Evolutionary conservation across 495 filamentous ascomycete species (phyloP).

Genomic region (Lindgomyces ingoldianus): DNA sequence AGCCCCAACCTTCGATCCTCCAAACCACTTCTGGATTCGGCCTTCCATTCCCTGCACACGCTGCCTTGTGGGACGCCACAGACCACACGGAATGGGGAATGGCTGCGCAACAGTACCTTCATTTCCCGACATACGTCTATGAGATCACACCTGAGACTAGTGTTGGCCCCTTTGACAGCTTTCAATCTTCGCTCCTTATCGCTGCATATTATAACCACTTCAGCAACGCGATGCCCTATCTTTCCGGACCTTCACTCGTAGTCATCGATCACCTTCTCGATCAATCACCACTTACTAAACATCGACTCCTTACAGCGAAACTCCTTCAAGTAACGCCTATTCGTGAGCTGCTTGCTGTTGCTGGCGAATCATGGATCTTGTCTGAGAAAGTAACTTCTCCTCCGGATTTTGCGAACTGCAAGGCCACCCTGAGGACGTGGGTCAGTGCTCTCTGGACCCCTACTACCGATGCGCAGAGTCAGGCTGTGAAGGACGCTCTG

Average conservation of each 20-base stretch:
- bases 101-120: conserved; percentile 24
- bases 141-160: conserved; percentile 18
- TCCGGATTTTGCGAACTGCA: conserved; percentile 18
- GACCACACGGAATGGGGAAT: conserved; percentile 26
- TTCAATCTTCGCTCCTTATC: conserved; percentile 43
- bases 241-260: neutral
- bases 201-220: conserved; percentile 34
- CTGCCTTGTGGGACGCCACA: conserved; percentile 36
- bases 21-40: conserved; percentile 22
- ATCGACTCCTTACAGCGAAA: conserved; percentile 31
- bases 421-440: conserved; percentile 30
- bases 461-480: conserved; percentile 13
- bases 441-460: conserved; percentile 28
- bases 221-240: conserved; percentile 27
- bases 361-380: conserved; percentile 45
- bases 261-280: conserved; percentile 31
- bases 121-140: conserved; percentile 20
- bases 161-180: conserved; percentile 28
- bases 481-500: conserved; percentile 28
- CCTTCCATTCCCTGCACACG: conserved; percentile 38
- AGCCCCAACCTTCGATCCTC: conserved; percentile 11
- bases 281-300: conserved; percentile 26
- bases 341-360: conserved; percentile 43
- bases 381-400: conserved; percentile 39
- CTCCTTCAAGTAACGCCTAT: conserved; percentile 41